Percentiles rank a stretch among this genome's conserved stretches.
Evolutionary conservation across 345 rosid species (phyloP).

Genomic region (Camelina neglecta): DNA sequence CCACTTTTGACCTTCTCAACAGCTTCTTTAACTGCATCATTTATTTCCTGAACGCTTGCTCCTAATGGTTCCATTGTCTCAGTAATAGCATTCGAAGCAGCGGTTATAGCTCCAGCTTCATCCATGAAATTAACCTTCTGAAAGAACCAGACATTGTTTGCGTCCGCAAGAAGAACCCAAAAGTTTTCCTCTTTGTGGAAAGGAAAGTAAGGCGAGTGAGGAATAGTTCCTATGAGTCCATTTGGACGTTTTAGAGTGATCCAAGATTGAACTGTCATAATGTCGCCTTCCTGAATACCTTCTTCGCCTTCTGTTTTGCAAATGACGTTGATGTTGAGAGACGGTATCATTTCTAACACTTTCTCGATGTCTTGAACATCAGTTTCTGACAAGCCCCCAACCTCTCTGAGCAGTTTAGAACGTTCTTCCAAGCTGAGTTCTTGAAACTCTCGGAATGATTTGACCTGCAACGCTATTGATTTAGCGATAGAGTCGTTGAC

Average conservation of each 20-base stretch:
- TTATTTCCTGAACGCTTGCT: constrained; percentile 67
- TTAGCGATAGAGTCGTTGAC: constrained; percentile 66
- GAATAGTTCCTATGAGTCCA: constrained; percentile 76
- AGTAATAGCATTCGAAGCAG: constrained; percentile 63
- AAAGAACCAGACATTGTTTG: constrained; percentile 81
- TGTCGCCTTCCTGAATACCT: constrained; percentile 91
- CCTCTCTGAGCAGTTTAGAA: constrained; percentile 67
- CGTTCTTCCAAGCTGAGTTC: constrained; percentile 73
- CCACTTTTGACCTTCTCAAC: constrained; percentile 82
- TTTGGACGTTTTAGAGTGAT: constrained; percentile 72
- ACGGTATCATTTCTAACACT: constrained; percentile 91
- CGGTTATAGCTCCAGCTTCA: constrained; percentile 76
- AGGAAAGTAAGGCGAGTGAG: constrained; percentile 82
- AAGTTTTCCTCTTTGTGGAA: constrained; percentile 90
- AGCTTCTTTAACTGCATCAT: constrained; percentile 62
- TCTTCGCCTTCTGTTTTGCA: constrained; percentile 98
- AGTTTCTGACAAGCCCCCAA: constrained; percentile 66
- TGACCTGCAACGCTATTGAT: constrained; percentile 63
- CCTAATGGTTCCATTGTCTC: constrained; percentile 77
- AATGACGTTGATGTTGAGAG: constrained; percentile 64
- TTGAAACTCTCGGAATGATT: constrained; percentile 71
- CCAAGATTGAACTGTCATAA: constrained; percentile 85
- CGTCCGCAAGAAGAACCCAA: constrained; percentile 89
- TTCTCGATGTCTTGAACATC: constrained; percentile 69
- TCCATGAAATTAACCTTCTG: constrained; percentile 77